Base-by-base conservation (phyloP, 805 yeast species). In the Spathaspora girioi region DNA sequence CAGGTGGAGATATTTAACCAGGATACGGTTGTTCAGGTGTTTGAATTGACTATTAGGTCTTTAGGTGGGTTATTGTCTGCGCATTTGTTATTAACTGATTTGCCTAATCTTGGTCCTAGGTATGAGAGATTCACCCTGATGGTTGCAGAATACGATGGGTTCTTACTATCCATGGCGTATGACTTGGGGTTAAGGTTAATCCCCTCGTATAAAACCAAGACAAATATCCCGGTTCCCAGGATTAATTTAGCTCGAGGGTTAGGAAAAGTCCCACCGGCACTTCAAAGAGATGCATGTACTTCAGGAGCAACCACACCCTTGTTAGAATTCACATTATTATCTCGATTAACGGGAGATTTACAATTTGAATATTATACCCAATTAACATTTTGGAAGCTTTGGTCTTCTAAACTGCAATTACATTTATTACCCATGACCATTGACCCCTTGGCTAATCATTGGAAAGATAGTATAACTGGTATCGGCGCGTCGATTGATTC, bases 401-500 rank as follows among this genome's bases (percentile, higher is more conserved):
- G 97, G 97, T 67, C 77, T 4, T 71, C 83, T 1, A 71, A 92
- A 53, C 79, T 87, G 50, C 59, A 66, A 1, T 63, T 87, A 12
- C 82, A 87, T 56, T 70, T 93, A 27, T 59, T 93, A 12, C 96
- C 97, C 1, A 86, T 87, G 89, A 77, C 92, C 0, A 71, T 91
- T 4, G 84, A 86, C 54, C 86, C 92, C 0, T 59, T 73, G 1
- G 67, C 74, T 0, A 81, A 83, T 35, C 61, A 64, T 38, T 83
- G 89, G 82, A 67, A 73, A 41, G 86, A 86, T 50, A 64, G 77
- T 0, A 67, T 83, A 41, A 81, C 94, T 0, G 97, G 97, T 0
- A 77, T 88, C 9, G 97, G 98, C 2, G 97, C 97, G 0, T 87
- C 96, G 1, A 80, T 89, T 14, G 98, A 92, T 66, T 89, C 97